These are phyloP conservation scores for Cyclospora cayetanensis DNA, from an alignment of 169 alveolate species.

Conservation along the genomic window DNA sequence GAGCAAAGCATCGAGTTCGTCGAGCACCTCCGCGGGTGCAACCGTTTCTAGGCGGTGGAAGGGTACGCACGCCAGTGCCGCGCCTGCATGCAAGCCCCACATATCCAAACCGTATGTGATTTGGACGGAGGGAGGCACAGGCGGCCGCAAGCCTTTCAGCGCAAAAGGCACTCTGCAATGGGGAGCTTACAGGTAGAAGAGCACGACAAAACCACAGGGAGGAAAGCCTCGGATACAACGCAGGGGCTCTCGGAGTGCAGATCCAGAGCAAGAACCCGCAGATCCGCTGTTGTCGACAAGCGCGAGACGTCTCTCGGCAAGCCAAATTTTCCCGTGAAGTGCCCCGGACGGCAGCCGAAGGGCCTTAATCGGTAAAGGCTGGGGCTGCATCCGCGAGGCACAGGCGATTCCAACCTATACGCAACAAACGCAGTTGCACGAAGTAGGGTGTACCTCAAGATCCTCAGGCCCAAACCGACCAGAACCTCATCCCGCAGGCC, in stretches of 20 bases:
- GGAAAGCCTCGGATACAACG: not conserved
- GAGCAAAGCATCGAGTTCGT: not conserved
- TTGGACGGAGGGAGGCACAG: too few relatives aligned
- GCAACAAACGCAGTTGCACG: too few relatives aligned
- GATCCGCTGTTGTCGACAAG: not conserved
- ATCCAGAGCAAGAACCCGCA: not conserved
- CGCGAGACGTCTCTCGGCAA: not conserved
- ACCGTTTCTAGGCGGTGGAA: constrained; percentile 11
- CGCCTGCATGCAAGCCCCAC: not conserved
- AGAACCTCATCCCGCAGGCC: too few relatives aligned
- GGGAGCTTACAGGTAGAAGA: not conserved
- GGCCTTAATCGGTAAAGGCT: not conserved
- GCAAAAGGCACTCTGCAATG: not conserved
- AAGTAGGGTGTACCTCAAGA: too few relatives aligned
- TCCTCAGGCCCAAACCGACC: too few relatives aligned
- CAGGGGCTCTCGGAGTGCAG: not conserved
- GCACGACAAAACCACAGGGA: constrained; percentile 8
- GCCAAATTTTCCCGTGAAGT: not conserved
- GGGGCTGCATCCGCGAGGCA: not conserved
- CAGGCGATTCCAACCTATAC: not conserved
- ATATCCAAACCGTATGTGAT: too few relatives aligned
- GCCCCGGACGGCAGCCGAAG: not conserved
- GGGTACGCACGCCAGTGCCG: constrained; percentile 5
- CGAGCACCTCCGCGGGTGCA: not conserved
- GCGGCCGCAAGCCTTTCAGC: not conserved